Evolutionary conservation across 2,329 filamentous ascomycete genomes (phyloP).

Genomic region (Cladorrhinum sp.): DNA sequence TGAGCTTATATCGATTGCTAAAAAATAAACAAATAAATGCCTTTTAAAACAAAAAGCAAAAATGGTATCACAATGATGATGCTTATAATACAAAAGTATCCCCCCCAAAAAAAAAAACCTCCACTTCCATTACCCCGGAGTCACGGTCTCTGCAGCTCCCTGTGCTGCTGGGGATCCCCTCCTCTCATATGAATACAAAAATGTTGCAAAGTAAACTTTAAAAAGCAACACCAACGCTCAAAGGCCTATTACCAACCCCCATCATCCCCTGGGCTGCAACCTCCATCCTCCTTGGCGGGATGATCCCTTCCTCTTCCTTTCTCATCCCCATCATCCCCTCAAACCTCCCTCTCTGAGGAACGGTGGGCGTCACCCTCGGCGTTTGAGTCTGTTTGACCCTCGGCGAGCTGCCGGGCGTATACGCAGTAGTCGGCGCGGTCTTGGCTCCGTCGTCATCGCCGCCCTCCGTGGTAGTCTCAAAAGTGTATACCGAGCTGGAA

Average conservation of each 20-base stretch:
- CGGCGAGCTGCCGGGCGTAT: constrained; percentile 47
- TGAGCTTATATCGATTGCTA: not conserved
- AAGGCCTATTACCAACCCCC: constrained; percentile 31
- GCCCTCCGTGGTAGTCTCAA: constrained; percentile 40
- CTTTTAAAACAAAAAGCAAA: not conserved
- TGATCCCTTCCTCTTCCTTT: constrained; percentile 12
- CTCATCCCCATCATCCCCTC: constrained; percentile 15
- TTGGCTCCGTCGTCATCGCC: constrained; percentile 37
- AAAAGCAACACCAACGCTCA: constrained; percentile 48
- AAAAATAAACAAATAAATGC: not conserved
- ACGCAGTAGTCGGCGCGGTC: constrained; percentile 47
- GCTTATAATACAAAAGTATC: not conserved
- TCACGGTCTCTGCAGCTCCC: not conserved
- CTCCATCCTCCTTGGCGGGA: not conserved
- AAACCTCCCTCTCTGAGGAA: constrained; percentile 7
- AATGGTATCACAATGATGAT: not conserved
- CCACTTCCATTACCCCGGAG: not conserved
- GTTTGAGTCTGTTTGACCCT: constrained; percentile 40
- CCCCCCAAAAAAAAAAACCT: not conserved
- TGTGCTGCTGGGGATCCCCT: not conserved
- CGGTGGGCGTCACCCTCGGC: constrained; percentile 33
- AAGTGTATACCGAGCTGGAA: constrained; percentile 42
- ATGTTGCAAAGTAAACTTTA: constrained; percentile 8
- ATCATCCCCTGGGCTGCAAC: constrained; percentile 2
- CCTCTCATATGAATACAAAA: not conserved